Percentiles rank a stretch among this genome's conserved stretches.
Evolutionary conservation across 2,329 filamentous ascomycete genomes (phyloP).

Genomic region (Diaporthe eres): DNA sequence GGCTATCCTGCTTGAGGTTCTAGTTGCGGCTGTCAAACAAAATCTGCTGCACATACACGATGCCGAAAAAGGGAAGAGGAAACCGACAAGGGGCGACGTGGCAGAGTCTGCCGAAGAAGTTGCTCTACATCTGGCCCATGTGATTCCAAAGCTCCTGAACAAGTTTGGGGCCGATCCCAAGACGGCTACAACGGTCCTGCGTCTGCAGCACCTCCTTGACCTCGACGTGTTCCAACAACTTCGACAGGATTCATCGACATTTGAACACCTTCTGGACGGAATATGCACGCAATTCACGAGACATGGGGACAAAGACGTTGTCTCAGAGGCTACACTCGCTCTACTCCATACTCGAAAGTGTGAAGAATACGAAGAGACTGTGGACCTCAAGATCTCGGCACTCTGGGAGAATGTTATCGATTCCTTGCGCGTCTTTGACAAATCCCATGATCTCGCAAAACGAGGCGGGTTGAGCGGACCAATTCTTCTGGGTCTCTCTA

Average conservation of each 20-base stretch:
- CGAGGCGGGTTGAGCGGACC: slow-evolving; percentile 78
- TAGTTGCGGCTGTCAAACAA: slow-evolving; percentile 85
- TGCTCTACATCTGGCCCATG: slow-evolving; percentile 80
- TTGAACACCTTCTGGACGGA: slow-evolving; percentile 86
- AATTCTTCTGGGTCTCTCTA: slow-evolving; percentile 78
- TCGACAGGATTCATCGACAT: slow-evolving; percentile 86
- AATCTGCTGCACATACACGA: slow-evolving; percentile 78
- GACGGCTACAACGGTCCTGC: slow-evolving; percentile 87
- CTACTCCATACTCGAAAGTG: slow-evolving; percentile 88
- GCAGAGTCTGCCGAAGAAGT: slow-evolving; percentile 82
- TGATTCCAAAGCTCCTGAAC: slow-evolving; percentile 88
- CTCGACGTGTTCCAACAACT: slow-evolving; percentile 90
- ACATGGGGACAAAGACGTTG: slow-evolving; percentile 88
- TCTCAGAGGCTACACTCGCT: slow-evolving; percentile 86
- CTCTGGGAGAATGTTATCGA: slow-evolving; percentile 90
- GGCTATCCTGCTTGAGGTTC: slow-evolving; percentile 85
- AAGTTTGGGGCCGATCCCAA: slow-evolving; percentile 94
- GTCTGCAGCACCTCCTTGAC: slow-evolving; percentile 88
- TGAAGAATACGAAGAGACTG: slow-evolving; percentile 89
- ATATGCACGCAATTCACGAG: slow-evolving; percentile 94
- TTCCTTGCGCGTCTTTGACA: slow-evolving; percentile 78
- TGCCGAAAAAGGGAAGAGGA: slow-evolving; percentile 70
- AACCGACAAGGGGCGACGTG: slow-evolving; percentile 72
- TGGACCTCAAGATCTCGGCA: slow-evolving; percentile 82
- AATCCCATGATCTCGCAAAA: slow-evolving; percentile 78